Evolutionary conservation across 2,329 filamentous ascomycete genomes (phyloP).

Genomic region (Coniochaeta ligniaria): DNA sequence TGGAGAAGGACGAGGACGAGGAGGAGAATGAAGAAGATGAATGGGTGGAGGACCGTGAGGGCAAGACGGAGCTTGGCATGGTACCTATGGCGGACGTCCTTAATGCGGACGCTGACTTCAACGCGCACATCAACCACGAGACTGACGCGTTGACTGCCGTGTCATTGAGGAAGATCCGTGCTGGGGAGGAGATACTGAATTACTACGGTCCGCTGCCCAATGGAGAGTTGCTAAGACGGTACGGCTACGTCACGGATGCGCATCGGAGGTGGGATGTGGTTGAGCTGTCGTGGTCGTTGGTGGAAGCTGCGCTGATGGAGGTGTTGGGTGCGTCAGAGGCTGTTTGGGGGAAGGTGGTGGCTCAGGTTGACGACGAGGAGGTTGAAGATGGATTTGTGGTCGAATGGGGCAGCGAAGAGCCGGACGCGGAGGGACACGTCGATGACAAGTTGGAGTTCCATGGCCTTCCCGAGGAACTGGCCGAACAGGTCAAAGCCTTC

Average conservation of each 20-base stretch:
- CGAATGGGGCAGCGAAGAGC: constrained; percentile 45
- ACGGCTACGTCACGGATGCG: constrained; percentile 77
- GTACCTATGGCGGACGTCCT: constrained; percentile 85
- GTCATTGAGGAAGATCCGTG: constrained; percentile 58
- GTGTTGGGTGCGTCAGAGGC: constrained; percentile 13
- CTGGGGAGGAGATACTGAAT: constrained; percentile 75
- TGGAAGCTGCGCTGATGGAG: constrained; percentile 12
- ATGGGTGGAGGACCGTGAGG: constrained; percentile 58
- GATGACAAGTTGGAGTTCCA: constrained; percentile 26
- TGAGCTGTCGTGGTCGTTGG: constrained; percentile 59
- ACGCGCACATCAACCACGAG: constrained; percentile 56
- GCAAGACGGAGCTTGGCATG: constrained; percentile 66
- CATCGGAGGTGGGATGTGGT: constrained; percentile 77
- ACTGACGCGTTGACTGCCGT: constrained; percentile 60
- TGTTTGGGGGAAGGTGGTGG: constrained; percentile 34
- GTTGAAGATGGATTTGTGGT: constrained; percentile 71
- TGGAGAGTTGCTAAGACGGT: constrained; percentile 73
- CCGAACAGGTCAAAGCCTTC: constrained; percentile 41
- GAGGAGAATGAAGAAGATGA: constrained; percentile 55
- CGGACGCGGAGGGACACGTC: constrained; percentile 36
- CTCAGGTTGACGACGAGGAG: constrained; percentile 53
- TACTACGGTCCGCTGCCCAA: constrained; percentile 83
- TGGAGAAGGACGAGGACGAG: constrained; percentile 46
- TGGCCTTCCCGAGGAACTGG: constrained; percentile 42
- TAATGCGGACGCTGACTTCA: constrained; percentile 84